Evolutionary conservation across 2,329 filamentous ascomycete species (phyloP).

Genomic region (Fusarium proliferatum): DNA sequence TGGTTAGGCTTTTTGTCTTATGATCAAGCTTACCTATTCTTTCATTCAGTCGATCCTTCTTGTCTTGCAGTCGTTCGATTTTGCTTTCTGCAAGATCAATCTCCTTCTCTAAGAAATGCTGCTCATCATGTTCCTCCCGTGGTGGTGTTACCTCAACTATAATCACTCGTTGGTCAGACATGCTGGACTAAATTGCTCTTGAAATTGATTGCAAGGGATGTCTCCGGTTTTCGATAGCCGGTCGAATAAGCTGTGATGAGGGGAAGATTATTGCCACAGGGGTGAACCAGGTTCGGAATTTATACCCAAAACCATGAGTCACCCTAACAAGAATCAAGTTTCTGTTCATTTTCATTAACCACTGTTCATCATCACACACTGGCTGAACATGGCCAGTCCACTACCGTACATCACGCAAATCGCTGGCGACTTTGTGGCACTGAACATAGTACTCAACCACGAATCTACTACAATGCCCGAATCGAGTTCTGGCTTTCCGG

Average conservation of each 20-base stretch:
- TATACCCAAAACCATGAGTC: background rate
- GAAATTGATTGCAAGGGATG: accelerated
- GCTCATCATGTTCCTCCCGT: accelerated
- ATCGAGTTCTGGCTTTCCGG: no score
- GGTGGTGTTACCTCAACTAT: background rate
- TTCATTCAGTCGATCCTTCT: background rate
- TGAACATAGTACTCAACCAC: background rate
- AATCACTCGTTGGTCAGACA: background rate
- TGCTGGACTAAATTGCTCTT: background rate
- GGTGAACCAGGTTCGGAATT: background rate
- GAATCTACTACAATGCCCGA: no score
- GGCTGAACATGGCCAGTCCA: background rate
- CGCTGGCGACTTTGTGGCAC: background rate
- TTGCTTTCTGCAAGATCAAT: background rate
- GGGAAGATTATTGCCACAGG: accelerated
- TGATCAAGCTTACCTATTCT: background rate
- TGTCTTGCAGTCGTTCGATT: background rate
- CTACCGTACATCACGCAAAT: accelerated
- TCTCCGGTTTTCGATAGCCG: accelerated
- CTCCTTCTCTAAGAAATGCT: background rate
- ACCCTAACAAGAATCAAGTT: no score
- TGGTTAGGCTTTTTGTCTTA: background rate
- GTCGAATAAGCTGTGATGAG: background rate
- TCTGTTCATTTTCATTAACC: background rate
- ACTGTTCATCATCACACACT: accelerated